Evolutionary conservation across 2,329 filamentous ascomycete genomes (phyloP).

Genomic region (Xenosphaeropsis pyriputrescens): DNA sequence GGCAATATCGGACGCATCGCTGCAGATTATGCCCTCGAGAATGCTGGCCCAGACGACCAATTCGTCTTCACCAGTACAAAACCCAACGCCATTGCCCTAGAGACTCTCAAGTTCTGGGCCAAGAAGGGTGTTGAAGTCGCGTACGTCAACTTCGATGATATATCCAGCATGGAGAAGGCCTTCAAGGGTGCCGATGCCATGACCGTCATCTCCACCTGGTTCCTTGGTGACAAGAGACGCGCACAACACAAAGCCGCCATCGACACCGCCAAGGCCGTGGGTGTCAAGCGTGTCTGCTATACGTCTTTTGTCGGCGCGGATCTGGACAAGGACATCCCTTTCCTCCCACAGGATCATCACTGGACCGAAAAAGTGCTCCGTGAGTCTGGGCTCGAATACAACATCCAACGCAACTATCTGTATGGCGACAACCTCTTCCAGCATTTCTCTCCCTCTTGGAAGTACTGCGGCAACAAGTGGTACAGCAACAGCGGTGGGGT

Average conservation of each 20-base stretch:
- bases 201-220: conserved; percentile 10
- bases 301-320: conserved; percentile 10
- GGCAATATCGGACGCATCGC: conserved; percentile 6
- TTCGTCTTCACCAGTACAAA: conserved; percentile 6
- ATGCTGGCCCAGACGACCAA: conserved; percentile 5
- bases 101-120: conserved; percentile 2
- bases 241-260: conserved; percentile 8
- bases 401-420: conserved; percentile 11
- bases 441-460: conserved; percentile 7
- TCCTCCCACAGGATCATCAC: conserved; percentile 9
- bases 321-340: conserved; percentile 6
- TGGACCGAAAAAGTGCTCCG: conserved; percentile 8
- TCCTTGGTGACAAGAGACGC: conserved; percentile 5
- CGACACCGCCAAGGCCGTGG: conserved; percentile 5
- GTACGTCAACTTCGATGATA: conserved; percentile 1
- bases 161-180: conserved; percentile 3
- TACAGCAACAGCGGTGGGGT: conserved; percentile 7
- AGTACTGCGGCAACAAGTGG: conserved; percentile 8
- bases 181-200: conserved; percentile 11
- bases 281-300: conserved; percentile 9
- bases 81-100: conserved; percentile 2
- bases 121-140: conserved; percentile 3
- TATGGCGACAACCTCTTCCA: conserved; percentile 9
- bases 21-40: conserved; percentile 5
- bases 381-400: conserved; percentile 7